Evolutionary conservation across 352 stramenopile species (phyloP).

Genomic region (Phytophthora tubulina): DNA sequence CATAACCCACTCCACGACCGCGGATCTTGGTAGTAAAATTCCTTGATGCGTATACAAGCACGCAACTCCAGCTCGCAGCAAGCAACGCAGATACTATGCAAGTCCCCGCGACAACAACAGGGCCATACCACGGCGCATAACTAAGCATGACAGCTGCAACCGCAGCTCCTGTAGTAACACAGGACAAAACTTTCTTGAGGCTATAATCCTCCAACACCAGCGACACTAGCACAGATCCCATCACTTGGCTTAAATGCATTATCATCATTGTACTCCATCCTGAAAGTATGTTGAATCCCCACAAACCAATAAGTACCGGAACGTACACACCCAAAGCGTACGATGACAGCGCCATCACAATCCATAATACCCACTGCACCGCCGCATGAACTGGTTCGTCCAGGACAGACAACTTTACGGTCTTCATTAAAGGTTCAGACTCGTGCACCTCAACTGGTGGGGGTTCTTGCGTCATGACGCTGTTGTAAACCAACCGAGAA

Average conservation of each 20-base stretch:
- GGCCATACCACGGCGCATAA: constrained; percentile 20
- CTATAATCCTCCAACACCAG: constrained; percentile 21
- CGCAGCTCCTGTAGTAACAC: constrained; percentile 1
- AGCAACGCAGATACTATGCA: constrained; percentile 22
- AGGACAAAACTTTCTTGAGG: constrained; percentile 19
- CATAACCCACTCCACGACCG: constrained; percentile 27
- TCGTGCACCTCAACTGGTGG: background rate
- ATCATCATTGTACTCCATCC: constrained; percentile 24
- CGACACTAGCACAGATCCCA: constrained; percentile 24
- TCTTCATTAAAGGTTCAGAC: background rate
- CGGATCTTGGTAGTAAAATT: constrained; percentile 19
- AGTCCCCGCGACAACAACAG: constrained; percentile 15
- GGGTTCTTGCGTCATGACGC: no score
- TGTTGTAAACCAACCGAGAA: no score
- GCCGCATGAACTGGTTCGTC: constrained; percentile 2
- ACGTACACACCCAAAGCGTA: constrained; percentile 44
- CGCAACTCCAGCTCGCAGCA: constrained; percentile 31
- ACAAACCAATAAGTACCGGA: constrained; percentile 38
- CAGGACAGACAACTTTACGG: background rate
- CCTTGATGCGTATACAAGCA: constrained; percentile 27
- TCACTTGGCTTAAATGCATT: constrained; percentile 21
- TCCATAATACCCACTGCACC: constrained; percentile 42
- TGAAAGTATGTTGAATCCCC: constrained; percentile 39
- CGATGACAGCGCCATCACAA: constrained; percentile 30
- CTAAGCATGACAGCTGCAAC: constrained; percentile 12